Conservation (phyloP, 495 filamentous ascomycete species). For the Penicillium dipodomyicola region DNA sequence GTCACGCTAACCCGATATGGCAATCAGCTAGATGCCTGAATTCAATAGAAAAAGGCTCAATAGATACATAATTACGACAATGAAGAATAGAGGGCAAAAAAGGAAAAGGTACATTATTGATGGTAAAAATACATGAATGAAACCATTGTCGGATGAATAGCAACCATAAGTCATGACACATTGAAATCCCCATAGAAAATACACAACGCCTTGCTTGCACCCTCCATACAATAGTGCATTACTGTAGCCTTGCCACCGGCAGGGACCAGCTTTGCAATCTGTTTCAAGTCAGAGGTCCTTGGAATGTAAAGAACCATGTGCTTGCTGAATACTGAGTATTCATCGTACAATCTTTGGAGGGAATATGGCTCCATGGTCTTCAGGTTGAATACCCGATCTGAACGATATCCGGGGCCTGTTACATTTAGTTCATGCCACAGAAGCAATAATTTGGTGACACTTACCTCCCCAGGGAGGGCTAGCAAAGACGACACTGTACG, state of each 20-base stretch:
- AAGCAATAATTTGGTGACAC: constrained; percentile 15
- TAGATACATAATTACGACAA: not conserved
- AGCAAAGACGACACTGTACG: constrained; percentile 71
- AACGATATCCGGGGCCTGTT: constrained; percentile 73
- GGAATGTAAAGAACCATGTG: constrained; percentile 79
- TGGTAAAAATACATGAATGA: constrained; percentile 1
- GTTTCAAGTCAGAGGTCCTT: constrained; percentile 78
- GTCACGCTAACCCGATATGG: constrained; percentile 22
- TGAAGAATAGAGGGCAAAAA: not conserved
- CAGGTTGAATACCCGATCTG: constrained; percentile 79
- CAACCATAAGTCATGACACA: constrained; percentile 17
- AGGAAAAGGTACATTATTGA: not conserved
- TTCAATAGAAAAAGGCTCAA: not conserved
- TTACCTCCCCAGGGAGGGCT: constrained; percentile 93
- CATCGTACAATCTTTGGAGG: constrained; percentile 57
- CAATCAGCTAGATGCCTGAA: constrained; percentile 21
- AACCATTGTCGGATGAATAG: not conserved
- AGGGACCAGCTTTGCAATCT: constrained; percentile 66
- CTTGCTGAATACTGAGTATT: constrained; percentile 51
- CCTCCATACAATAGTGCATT: constrained; percentile 87
- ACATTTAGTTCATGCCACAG: constrained; percentile 10
- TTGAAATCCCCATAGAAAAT: constrained; percentile 52
- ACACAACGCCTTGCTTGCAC: constrained; percentile 78
- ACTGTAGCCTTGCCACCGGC: constrained; percentile 59
- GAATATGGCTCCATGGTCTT: constrained; percentile 83